phyloP scores from a whole-genome alignment of 2,329 filamentous ascomycete genomes.

The Cladophialophora immunda region DNA sequence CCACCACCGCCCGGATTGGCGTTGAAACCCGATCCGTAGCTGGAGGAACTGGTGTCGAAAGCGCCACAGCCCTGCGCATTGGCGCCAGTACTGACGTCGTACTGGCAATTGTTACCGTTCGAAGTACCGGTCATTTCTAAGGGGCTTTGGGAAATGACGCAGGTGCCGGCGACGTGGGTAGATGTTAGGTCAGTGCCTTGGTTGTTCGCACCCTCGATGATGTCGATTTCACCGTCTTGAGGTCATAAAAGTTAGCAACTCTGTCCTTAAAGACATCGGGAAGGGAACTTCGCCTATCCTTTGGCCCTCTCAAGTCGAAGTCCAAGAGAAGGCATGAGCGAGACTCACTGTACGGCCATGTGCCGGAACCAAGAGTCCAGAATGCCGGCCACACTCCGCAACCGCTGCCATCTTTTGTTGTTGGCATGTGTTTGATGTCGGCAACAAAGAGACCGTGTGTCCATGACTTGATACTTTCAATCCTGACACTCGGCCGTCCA shows the following conservation, averaged over 20 bases:
- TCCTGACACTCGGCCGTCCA: constrained; percentile 55
- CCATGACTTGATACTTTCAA: constrained; percentile 54
- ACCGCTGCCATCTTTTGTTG: constrained; percentile 42
- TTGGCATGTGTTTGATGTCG: constrained; percentile 59
- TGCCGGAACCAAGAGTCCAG: constrained; percentile 50
- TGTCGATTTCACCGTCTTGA: constrained; percentile 58
- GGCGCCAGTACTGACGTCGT: constrained; percentile 49
- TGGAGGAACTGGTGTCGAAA: constrained; percentile 38
- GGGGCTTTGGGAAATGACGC: constrained; percentile 55
- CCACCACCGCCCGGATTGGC: constrained; percentile 54
- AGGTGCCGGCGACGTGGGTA: constrained; percentile 57
- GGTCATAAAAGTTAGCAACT: neutral
- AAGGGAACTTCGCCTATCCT: neutral
- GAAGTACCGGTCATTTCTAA: constrained; percentile 58
- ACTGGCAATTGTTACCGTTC: constrained; percentile 45
- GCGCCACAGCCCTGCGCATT: constrained; percentile 53
- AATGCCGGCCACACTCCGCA: constrained; percentile 59
- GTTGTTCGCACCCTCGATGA: constrained; percentile 62
- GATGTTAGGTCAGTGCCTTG: constrained; percentile 54
- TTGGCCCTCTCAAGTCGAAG: too few species aligned
- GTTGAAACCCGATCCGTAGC: constrained; percentile 65
- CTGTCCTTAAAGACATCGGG: neutral
- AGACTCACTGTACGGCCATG: constrained; percentile 47
- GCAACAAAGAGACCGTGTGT: constrained; percentile 57
- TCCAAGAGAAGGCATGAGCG: neutral